phyloP scores from a whole-genome alignment of 257 asterid species.

The Fraxinus anomala region DNA sequence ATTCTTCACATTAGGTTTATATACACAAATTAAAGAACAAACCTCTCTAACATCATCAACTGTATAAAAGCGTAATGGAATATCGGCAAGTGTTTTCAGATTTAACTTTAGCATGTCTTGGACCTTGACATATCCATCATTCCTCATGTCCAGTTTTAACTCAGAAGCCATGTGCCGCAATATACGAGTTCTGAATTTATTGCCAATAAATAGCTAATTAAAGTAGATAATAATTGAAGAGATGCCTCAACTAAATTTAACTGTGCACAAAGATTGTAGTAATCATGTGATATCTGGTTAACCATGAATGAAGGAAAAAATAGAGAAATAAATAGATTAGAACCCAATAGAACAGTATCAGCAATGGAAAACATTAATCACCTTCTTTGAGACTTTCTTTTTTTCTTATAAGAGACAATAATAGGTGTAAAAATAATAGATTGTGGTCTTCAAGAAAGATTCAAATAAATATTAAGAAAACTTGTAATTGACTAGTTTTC shows the following conservation, averaged over 20 bases:
- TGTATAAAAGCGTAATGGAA: conserved; percentile 65
- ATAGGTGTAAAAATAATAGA: too few relatives aligned
- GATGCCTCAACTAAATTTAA: not conserved
- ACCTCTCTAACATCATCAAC: conserved; percentile 85
- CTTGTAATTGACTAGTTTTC: too few relatives aligned
- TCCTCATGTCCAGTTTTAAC: conserved; percentile 76
- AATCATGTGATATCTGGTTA: not conserved
- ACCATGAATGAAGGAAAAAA: not conserved
- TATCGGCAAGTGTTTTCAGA: conserved; percentile 72
- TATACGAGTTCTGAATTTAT: conserved; percentile 65
- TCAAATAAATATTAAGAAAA: too few relatives aligned
- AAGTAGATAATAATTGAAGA: not conserved
- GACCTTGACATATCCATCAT: conserved; percentile 89
- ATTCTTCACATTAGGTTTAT: not conserved
- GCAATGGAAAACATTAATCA: too few relatives aligned
- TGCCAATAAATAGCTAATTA: not conserved
- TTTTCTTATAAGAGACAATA: too few relatives aligned
- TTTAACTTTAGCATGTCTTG: conserved; percentile 74
- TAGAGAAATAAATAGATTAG: too few relatives aligned
- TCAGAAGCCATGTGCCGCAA: conserved; percentile 90
- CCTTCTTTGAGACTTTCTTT: too few relatives aligned
- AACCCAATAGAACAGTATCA: too few relatives aligned
- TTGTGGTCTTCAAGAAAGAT: too few relatives aligned
- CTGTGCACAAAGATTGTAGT: not conserved
- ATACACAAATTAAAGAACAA: conserved; percentile 15